Evolutionary conservation across 257 asterid species (phyloP), one percentile per base, ranked within the genome.

Genomic region (Prunella vulgaris): DNA sequence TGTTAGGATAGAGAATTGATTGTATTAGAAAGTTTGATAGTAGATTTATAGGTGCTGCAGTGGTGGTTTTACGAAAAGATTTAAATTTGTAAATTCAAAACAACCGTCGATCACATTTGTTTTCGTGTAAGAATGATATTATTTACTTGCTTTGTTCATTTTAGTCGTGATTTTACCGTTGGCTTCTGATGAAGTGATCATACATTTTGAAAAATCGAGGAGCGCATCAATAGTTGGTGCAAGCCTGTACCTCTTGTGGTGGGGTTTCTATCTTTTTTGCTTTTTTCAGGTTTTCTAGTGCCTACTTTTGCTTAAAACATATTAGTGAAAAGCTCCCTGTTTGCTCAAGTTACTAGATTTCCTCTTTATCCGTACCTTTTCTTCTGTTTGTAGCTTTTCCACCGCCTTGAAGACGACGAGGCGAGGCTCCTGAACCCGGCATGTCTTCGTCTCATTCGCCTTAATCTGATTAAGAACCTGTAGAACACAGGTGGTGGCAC

Each of bases 331-430:
- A 53, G 42, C 9, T 28, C 42, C 17, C 17, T 58, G 35, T 40
- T 57, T 27, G 60, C 60, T 28, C 44, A 56, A 28, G 35, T 62
- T 71, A 48, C 70, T 46, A 60, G 63, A 24, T 60, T 53, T 63
- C 40, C 51, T 40, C 60, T 37, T 25, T 65, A 22, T 22, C 14
- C 27, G 13, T 7, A 3, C 59, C 13, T 30, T 76, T 37, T 25
- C 22, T 69, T 40, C 24, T 38, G 0, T 4, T 42, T 49, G 37
- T 46, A 49, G 60, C 64, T 25, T 38, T 48, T 64, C 46, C 13
- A 30, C 71, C 38, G 7, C 35, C 30, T 21, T 66, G 44, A 58
- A 66, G 66, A 35, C 14, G 59, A 58, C 9, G 56, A 76, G 24
- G 33, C 10, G n/a, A n/a, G n/a, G n/a, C n/a, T n/a, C n/a, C n/a